Conservation (phyloP, 2,329 filamentous ascomycete species). For the Sclerotinia subarctica region DNA sequence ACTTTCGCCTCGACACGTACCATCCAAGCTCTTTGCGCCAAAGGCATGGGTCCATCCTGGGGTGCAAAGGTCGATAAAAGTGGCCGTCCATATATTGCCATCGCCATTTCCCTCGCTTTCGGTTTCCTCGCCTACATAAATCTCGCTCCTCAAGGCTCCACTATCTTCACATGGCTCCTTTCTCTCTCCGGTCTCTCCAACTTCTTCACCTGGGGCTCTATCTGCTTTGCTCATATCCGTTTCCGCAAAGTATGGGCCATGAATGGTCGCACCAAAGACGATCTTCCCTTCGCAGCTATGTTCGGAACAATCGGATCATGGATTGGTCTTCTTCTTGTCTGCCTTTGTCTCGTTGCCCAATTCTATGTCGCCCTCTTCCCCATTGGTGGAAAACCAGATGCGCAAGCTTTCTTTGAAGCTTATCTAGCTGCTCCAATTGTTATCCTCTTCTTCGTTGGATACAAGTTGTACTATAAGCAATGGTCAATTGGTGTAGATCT, state of each 20-base stretch:
- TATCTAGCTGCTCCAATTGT: conserved; percentile 59
- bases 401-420: conserved; percentile 39
- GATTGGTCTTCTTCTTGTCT: conserved; percentile 64
- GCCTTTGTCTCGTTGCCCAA: conserved; percentile 62
- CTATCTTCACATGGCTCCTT: conserved; percentile 70
- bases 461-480: conserved; percentile 55
- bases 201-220: conserved; percentile 73
- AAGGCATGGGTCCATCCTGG: conserved; percentile 73
- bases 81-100: conserved; percentile 64
- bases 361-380: conserved; percentile 48
- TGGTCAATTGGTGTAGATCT: conserved; percentile 34
- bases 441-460: conserved; percentile 57
- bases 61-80: conserved; percentile 78
- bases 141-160: conserved; percentile 54
- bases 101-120: conserved; percentile 51
- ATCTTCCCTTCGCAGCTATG: conserved; percentile 48
- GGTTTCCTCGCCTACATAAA: conserved; percentile 59
- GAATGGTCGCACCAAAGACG: conserved; percentile 52
- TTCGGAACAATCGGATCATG: conserved; percentile 65
- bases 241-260: conserved; percentile 61
- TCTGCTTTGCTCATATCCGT: conserved; percentile 62
- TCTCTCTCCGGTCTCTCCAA: conserved; percentile 69
- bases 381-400: conserved; percentile 45
- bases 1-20: conserved; percentile 91
- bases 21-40: conserved; percentile 83